Evolutionary conservation across 2,329 filamentous ascomycete genomes (phyloP), one percentile per base, ranked within the genome.

Genomic region (Alternaria burnsii): DNA sequence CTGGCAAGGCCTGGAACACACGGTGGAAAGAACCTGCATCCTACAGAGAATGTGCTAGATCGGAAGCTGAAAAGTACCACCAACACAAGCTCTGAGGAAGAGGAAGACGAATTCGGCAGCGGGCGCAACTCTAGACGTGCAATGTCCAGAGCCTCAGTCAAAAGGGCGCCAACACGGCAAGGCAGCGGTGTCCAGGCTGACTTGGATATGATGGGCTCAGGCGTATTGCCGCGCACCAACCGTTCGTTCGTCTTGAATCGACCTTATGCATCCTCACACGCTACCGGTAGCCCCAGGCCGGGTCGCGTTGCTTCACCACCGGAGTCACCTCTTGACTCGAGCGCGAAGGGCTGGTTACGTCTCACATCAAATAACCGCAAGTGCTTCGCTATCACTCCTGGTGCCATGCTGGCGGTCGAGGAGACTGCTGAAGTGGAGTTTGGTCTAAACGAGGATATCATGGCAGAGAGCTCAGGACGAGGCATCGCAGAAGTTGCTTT

Each of bases 331-430:
- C 68, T 73, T 26, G 75, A 77, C 24, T 67, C 71, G 6, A 63
- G 65, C n/a, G 51, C 71, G 2, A 67, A 61, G 14, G 69, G 70
- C 38, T 79, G 68, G 46, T 81, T 90, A 53, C 82, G 83, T 20
- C 76, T 89, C n/a, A 76, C 80, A n/a, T 80, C 82, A 1, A 86
- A 82, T 32, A 84, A 85, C 62, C 80, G 83, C 52, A 80, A 80
- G 56, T 89, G 87, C 63, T 84, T 87, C 32, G 84, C 84, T 7
- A 82, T 89, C 50, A 85, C 84, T 44, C 87, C 94, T 6, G 82
- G 95, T 40, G 93, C 97, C 73, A 95, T 97, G 87, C 86, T 97
- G 28, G 94, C 95, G 63, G 87, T 98, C 1, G 95, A 98, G 79
- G 94, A 95, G 71, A 91, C 96, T 57, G 93, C 94, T 0, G 90